phyloP scores from a whole-genome alignment of 495 filamentous ascomycete species.

The Penicillium bovifimosum region DNA sequence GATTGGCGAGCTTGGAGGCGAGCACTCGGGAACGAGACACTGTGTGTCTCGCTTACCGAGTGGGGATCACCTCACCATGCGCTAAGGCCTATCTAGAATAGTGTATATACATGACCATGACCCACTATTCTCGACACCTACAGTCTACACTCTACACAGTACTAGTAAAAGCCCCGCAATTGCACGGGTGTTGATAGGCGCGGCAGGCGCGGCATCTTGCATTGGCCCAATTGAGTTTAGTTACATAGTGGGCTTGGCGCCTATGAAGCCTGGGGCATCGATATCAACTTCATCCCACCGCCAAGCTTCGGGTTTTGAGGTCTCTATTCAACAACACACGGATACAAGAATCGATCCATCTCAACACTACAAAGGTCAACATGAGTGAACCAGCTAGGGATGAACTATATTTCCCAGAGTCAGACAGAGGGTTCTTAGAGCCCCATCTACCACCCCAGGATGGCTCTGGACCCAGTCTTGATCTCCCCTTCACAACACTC shows the following conservation, averaged over 20 bases:
- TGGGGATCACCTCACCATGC: too few relatives aligned
- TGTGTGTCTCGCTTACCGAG: too few relatives aligned
- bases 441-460: constrained; percentile 36
- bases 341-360: not conserved
- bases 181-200: not conserved
- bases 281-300: not conserved
- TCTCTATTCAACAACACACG: not conserved
- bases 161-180: constrained; percentile 4
- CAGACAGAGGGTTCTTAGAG: constrained; percentile 37
- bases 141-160: too few relatives aligned
- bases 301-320: not conserved
- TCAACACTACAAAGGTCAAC: not conserved
- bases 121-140: too few relatives aligned
- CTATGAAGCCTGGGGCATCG: constrained; percentile 4
- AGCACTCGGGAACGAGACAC: too few relatives aligned
- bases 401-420: constrained; percentile 34
- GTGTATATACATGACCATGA: too few relatives aligned
- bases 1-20: too few relatives aligned
- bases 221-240: not conserved
- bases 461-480: constrained; percentile 10
- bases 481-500: constrained; percentile 60
- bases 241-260: not conserved
- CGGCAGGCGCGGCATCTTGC: not conserved
- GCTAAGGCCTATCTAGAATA: too few relatives aligned
- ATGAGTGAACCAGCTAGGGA: constrained; percentile 22